Evolutionary conservation across 441 rosid genomes (phyloP).

Genomic region (Macaranga tanarius): DNA sequence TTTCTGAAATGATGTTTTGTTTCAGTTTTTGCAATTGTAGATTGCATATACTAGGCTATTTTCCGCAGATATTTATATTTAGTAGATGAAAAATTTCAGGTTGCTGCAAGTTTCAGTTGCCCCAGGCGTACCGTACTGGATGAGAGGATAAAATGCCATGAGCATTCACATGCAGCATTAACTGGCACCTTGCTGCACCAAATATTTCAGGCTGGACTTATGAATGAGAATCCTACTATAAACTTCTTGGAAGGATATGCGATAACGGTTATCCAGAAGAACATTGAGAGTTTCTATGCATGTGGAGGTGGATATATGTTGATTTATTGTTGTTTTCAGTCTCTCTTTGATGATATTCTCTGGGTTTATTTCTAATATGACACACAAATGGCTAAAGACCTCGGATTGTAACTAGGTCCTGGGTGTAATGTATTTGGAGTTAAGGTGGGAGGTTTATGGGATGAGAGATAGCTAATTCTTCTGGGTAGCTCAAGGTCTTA

Average conservation of each 20-base stretch:
- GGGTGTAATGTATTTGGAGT: neutral
- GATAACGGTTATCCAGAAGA: constrained; percentile 61
- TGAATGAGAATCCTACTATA: constrained; percentile 57
- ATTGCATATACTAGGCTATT: constrained; percentile 11
- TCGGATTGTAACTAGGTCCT: constrained; percentile 2
- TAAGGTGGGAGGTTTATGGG: neutral
- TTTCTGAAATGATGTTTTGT: neutral
- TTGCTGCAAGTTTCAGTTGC: constrained; percentile 87
- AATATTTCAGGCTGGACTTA: constrained; percentile 89
- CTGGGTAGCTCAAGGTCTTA: neutral
- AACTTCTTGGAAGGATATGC: constrained; percentile 70
- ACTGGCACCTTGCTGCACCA: constrained; percentile 95
- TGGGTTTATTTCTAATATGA: neutral
- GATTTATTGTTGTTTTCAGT: neutral
- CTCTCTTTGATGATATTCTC: neutral
- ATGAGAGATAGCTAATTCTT: neutral
- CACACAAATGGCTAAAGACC: neutral
- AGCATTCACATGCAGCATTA: constrained; percentile 75
- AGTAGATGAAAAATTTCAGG: constrained; percentile 44
- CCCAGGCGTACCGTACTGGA: constrained; percentile 87
- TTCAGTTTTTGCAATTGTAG: neutral
- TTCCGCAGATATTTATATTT: neutral
- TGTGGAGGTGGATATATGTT: constrained; percentile 71
- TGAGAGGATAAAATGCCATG: constrained; percentile 83
- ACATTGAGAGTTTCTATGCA: constrained; percentile 86